Evolutionary conservation across 345 rosid species (phyloP).

Genomic region (Angophora floribunda): DNA sequence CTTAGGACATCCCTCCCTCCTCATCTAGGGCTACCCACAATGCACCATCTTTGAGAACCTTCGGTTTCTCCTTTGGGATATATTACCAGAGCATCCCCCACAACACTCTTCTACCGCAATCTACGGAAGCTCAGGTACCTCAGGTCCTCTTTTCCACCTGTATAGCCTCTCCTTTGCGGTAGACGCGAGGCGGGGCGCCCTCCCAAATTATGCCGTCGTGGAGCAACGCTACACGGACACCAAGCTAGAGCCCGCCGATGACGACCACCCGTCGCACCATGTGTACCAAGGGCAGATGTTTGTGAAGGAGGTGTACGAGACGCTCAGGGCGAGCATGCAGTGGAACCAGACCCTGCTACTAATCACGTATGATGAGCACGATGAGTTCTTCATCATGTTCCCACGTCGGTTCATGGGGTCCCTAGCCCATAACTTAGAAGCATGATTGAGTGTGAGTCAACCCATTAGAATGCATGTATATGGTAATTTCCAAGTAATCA

Average conservation of each 20-base stretch:
- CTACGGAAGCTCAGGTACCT: constrained; percentile 65
- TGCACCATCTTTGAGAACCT: constrained; percentile 78
- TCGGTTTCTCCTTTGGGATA: constrained; percentile 56
- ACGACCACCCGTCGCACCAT: constrained; percentile 94
- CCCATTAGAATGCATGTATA: not conserved
- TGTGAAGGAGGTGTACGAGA: constrained; percentile 16
- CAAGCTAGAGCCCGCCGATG: constrained; percentile 46
- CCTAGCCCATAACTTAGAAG: constrained; percentile 38
- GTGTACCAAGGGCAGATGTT: constrained; percentile 81
- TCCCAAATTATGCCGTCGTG: constrained; percentile 61
- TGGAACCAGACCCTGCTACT: constrained; percentile 75
- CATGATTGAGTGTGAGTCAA: not conserved
- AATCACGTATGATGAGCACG: constrained; percentile 92
- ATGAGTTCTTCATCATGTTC: constrained; percentile 76
- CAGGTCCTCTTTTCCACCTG: constrained; percentile 27
- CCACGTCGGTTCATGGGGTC: constrained; percentile 69
- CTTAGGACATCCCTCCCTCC: too few species aligned
- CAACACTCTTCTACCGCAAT: constrained; percentile 59
- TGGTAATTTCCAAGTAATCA: not conserved
- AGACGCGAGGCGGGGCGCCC: constrained; percentile 54
- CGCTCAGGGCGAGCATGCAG: constrained; percentile 71
- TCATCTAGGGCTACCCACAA: constrained; percentile 69
- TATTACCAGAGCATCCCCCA: constrained; percentile 87
- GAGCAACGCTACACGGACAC: constrained; percentile 84
- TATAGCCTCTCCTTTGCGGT: constrained; percentile 36